These are phyloP conservation scores for Pseudogymnoascus sp. DNA, from an alignment of 2,329 filamentous ascomycete genomes.

Conservation along the genomic window DNA sequence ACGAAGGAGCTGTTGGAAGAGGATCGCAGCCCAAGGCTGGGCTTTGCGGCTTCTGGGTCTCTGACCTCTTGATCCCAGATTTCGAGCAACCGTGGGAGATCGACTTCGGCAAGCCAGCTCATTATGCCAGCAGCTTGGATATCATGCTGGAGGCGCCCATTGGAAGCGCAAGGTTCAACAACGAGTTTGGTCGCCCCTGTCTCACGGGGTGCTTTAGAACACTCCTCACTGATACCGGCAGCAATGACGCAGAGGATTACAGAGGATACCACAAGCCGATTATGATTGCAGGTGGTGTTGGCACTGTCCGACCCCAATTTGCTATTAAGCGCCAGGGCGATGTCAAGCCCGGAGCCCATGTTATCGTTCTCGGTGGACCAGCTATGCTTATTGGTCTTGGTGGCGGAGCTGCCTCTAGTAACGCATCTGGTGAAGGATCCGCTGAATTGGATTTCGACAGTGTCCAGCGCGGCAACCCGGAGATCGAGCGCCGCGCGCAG, in stretches of 20 bases:
- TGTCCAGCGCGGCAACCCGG: constrained; percentile 93
- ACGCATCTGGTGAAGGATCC: constrained; percentile 78
- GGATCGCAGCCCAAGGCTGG: constrained; percentile 92
- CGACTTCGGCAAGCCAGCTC: constrained; percentile 79
- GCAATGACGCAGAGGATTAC: constrained; percentile 56
- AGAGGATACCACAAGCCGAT: constrained; percentile 97
- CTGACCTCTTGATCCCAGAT: constrained; percentile 83
- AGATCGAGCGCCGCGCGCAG: constrained; percentile 90
- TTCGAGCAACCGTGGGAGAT: constrained; percentile 82
- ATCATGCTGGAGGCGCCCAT: constrained; percentile 98
- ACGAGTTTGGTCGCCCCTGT: constrained; percentile 90
- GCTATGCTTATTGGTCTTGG: constrained; percentile 97
- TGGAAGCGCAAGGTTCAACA: constrained; percentile 92
- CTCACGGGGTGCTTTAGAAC: constrained; percentile 89
- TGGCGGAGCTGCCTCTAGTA: constrained; percentile 88
- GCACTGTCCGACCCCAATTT: constrained; percentile 83
- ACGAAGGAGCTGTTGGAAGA: constrained; percentile 88
- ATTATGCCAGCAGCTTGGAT: constrained; percentile 89
- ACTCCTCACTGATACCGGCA: constrained; percentile 64
- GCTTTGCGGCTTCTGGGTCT: constrained; percentile 88
- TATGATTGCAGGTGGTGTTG: constrained; percentile 94
- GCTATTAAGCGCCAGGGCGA: constrained; percentile 75
- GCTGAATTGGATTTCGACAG: constrained; percentile 94
- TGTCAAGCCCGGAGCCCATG: constrained; percentile 80
- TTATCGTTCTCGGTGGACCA: constrained; percentile 89